phyloP scores from a whole-genome alignment of 257 asterid species.

The Paraleonurus japonicus region DNA sequence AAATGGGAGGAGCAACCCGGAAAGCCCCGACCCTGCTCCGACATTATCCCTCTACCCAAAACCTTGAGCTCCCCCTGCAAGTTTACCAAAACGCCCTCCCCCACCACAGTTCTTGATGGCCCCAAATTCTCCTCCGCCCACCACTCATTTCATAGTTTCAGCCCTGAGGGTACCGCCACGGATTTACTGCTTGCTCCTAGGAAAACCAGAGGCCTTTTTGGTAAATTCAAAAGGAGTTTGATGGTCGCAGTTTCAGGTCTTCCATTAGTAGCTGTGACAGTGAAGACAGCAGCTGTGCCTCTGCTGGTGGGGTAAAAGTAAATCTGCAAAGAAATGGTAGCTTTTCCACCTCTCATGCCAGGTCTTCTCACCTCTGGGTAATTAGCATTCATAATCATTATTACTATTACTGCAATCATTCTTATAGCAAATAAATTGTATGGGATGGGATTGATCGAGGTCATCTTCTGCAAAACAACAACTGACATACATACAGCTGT shows the following conservation, averaged over 20 bases:
- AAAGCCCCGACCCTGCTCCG: slow-evolving; percentile 60
- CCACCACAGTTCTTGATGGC: slow-evolving; percentile 63
- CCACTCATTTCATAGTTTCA: slow-evolving; percentile 28
- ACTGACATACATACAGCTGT: slow-evolving; percentile 13
- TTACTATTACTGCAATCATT: too few relatives aligned
- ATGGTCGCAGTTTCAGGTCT: slow-evolving; percentile 40
- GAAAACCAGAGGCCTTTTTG: slow-evolving; percentile 27
- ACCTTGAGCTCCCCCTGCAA: slow-evolving; percentile 59
- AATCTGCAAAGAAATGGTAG: slow-evolving; percentile 51
- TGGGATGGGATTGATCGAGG: too few relatives aligned
- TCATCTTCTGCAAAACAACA: too few relatives aligned
- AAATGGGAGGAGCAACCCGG: slow-evolving; percentile 86
- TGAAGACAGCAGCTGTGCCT: too few relatives aligned
- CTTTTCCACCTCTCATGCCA: slow-evolving; percentile 41
- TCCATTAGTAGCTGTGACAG: slow-evolving; percentile 28
- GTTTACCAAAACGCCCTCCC: slow-evolving; percentile 48
- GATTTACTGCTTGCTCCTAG: slow-evolving; percentile 25
- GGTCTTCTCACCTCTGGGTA: slow-evolving; percentile 68
- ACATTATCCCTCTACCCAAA: slow-evolving; percentile 27
- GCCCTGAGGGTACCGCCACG: slow-evolving; percentile 30
- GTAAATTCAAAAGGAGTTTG: slow-evolving; percentile 35
- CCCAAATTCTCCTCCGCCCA: slow-evolving; percentile 49
- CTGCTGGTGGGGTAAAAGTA: slow-evolving; percentile 18
- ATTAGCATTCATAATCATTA: too few relatives aligned
- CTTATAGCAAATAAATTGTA: too few relatives aligned